Evolutionary conservation across 1,284 basidiomycete species (phyloP).

Genomic region (Cryptococcus depauperatus): DNA sequence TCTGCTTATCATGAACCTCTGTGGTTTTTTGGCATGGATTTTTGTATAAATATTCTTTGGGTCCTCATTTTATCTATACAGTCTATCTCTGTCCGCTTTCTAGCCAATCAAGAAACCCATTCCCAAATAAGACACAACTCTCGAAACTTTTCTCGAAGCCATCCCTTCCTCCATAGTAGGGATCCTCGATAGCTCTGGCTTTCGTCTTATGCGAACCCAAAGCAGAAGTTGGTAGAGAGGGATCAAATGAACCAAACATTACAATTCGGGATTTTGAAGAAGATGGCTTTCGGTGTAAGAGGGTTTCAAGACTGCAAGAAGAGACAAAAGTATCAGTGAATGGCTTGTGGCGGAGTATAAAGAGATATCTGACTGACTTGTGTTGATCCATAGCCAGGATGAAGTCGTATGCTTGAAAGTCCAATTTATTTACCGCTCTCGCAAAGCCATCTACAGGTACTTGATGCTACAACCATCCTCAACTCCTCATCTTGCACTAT

Average conservation of each 20-base stretch:
- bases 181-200: constrained; percentile 33
- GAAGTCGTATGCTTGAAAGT: constrained; percentile 46
- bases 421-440: constrained; percentile 34
- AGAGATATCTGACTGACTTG: constrained; percentile 25
- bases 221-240: constrained; percentile 18
- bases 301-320: constrained; percentile 40
- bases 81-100: constrained; percentile 12
- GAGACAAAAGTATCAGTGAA: background rate
- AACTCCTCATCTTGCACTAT: background rate
- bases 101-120: constrained; percentile 41
- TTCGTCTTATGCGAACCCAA: constrained; percentile 13
- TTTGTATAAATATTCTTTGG: background rate
- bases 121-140: constrained; percentile 43
- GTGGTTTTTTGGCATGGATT: background rate
- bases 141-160: constrained; percentile 47
- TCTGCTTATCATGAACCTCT: too few species aligned
- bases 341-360: background rate
- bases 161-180: constrained; percentile 45
- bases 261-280: constrained; percentile 24
- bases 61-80: background rate
- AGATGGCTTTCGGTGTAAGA: constrained; percentile 32
- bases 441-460: constrained; percentile 44
- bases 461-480: constrained; percentile 22
- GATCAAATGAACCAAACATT: constrained; percentile 37
- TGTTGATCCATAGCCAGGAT: constrained; percentile 48